Evolutionary conservation across 257 asterid species (phyloP).

Genomic region (Fraxinus cuspidata): DNA sequence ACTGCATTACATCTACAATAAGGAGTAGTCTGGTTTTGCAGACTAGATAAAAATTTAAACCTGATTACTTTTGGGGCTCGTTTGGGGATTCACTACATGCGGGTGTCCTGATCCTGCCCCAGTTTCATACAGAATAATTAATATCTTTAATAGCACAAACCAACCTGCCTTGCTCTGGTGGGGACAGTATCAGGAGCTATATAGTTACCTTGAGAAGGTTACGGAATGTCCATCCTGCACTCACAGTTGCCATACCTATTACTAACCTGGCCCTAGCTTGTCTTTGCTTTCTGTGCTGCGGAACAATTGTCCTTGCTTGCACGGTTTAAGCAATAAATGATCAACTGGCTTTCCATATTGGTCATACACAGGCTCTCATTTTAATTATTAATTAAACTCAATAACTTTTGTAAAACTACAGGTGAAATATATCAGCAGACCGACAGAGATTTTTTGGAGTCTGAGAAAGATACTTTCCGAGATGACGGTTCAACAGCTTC

Average conservation of each 20-base stretch:
- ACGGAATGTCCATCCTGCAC: not conserved
- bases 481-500: conserved; percentile 99
- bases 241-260: not conserved
- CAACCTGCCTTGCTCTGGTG: not conserved
- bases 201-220: not conserved
- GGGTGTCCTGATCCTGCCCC: not conserved
- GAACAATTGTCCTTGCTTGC: not conserved
- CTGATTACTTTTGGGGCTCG: not conserved
- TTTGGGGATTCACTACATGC: not conserved
- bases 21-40: not conserved
- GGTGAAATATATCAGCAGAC: conserved; percentile 88
- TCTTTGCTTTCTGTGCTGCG: not conserved
- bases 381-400: conserved; percentile 1
- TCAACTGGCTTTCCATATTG: conserved; percentile 1
- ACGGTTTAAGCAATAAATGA: not conserved
- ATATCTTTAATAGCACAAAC: not conserved
- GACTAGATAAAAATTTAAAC: not conserved
- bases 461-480: conserved; percentile 86
- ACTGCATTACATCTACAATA: not conserved
- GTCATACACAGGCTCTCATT: not conserved
- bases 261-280: not conserved
- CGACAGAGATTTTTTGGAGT: conserved; percentile 78
- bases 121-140: not conserved
- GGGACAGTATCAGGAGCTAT: not conserved
- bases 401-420: conserved; percentile 35